phyloP scores from a whole-genome alignment of 1,139 yeast genomes.

The Geotrichum carabidarum region DNA sequence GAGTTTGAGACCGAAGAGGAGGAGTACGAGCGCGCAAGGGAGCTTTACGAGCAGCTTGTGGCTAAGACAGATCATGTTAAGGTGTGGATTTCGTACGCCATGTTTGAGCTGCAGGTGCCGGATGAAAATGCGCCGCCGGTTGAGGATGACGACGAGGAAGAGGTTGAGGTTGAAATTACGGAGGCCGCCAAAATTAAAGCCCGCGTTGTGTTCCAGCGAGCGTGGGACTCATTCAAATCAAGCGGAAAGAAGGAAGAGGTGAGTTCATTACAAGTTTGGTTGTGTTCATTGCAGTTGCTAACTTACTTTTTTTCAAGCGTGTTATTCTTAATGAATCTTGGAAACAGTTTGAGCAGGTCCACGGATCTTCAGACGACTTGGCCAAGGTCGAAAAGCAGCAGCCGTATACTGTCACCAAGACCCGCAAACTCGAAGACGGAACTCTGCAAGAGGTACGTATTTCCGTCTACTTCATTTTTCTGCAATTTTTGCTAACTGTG shows the following conservation, averaged over 20 bases:
- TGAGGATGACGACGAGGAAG: slow-evolving; percentile 41
- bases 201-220: slow-evolving; percentile 54
- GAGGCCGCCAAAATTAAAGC: slow-evolving; percentile 51
- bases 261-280: background rate
- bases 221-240: slow-evolving; percentile 45
- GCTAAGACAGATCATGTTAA: slow-evolving; percentile 38
- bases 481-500: slow-evolving; percentile 20
- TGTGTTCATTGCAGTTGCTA: background rate
- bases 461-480: background rate
- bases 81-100: slow-evolving; percentile 64
- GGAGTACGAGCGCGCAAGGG: slow-evolving; percentile 54
- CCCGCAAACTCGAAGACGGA: slow-evolving; percentile 45
- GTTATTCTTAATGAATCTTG: slow-evolving; percentile 57
- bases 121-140: slow-evolving; percentile 35
- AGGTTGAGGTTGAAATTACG: slow-evolving; percentile 46
- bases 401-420: slow-evolving; percentile 55
- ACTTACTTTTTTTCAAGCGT: slow-evolving; percentile 33
- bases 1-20: slow-evolving; percentile 57
- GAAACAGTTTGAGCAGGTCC: slow-evolving; percentile 56
- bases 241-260: slow-evolving; percentile 39
- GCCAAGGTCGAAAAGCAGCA: slow-evolving; percentile 43
- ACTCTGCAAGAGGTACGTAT: slow-evolving; percentile 44
- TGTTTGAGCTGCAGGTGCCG: slow-evolving; percentile 68
- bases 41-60: slow-evolving; percentile 46
- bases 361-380: slow-evolving; percentile 48